Evolutionary conservation across 2,329 filamentous ascomycete species (phyloP).

Genomic region (Calonectria pauciramosa): DNA sequence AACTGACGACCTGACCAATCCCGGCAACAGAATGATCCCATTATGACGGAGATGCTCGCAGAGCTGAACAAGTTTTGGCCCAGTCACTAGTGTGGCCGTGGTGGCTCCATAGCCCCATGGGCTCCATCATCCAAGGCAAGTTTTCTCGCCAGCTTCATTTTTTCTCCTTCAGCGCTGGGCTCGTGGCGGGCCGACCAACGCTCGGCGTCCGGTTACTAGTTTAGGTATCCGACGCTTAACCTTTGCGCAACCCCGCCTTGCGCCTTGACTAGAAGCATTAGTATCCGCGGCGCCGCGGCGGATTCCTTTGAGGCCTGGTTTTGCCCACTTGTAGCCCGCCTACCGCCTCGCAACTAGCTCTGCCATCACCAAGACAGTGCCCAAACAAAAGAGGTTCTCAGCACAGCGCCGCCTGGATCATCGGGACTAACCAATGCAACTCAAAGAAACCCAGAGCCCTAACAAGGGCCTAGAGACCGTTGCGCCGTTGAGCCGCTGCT

Average conservation of each 20-base stretch:
- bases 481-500: slow-evolving; percentile 10
- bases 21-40: slow-evolving; percentile 26
- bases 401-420: background rate
- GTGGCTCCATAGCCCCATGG: slow-evolving; percentile 23
- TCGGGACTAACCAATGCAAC: background rate
- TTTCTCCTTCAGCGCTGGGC: slow-evolving; percentile 3
- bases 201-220: slow-evolving; percentile 4
- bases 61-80: slow-evolving; percentile 16
- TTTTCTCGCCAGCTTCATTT: slow-evolving; percentile 24
- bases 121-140: slow-evolving; percentile 24
- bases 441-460: background rate
- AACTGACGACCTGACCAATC: slow-evolving; percentile 36
- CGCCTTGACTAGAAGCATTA: slow-evolving; percentile 2
- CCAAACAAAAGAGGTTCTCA: background rate
- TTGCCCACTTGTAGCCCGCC: background rate
- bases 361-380: background rate
- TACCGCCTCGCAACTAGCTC: background rate
- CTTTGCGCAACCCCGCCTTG: background rate
- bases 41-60: slow-evolving; percentile 15
- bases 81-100: slow-evolving; percentile 18
- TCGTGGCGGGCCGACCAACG: background rate
- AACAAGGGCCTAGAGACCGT: background rate
- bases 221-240: slow-evolving; percentile 2
- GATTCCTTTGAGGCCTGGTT: background rate
- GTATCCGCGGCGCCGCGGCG: slow-evolving; percentile 14